These are phyloP conservation scores for Raddia guianensis DNA, from an alignment of 176 grass and related monocot genomes.

Conservation along the genomic window DNA sequence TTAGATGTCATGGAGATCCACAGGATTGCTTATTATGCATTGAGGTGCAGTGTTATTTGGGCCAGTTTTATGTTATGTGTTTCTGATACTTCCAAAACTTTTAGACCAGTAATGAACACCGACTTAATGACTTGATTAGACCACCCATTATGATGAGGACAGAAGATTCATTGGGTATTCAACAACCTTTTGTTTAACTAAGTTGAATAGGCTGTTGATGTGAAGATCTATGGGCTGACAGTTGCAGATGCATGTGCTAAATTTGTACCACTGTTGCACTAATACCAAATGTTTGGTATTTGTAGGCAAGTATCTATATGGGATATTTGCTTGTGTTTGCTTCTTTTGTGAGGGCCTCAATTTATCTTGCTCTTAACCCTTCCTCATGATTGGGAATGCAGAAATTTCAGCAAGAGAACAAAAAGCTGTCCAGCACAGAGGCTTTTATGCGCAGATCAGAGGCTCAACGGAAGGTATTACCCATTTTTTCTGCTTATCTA, in stretches of 20 bases:
- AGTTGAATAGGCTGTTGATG: neutral
- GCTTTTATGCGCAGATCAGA: constrained; percentile 93
- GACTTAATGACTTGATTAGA: neutral
- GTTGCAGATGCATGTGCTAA: neutral
- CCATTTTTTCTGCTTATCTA: constrained; percentile 21
- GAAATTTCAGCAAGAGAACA: constrained; percentile 98
- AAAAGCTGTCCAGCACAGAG: constrained; percentile 71
- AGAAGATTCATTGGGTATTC: neutral
- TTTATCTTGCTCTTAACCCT: constrained; percentile 16
- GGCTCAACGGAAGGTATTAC: constrained; percentile 72
- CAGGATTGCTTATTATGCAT: neutral
- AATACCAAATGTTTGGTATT: neutral
- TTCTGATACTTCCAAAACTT: neutral
- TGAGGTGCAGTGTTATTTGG: neutral
- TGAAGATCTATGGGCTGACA: neutral
- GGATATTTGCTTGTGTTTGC: constrained; percentile 14
- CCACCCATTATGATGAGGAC: neutral
- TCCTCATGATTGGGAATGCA: constrained; percentile 43
- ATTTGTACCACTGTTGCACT: neutral
- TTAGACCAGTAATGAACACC: neutral
- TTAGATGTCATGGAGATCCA: neutral
- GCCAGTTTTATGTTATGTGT: neutral
- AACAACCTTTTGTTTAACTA: neutral
- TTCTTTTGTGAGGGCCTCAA: neutral
- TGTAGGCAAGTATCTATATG: neutral